Percentiles rank a stretch among this genome's conserved stretches.
phyloP scores from a whole-genome alignment of 768 basidiomycete species.

The Suillus ampliporus region DNA sequence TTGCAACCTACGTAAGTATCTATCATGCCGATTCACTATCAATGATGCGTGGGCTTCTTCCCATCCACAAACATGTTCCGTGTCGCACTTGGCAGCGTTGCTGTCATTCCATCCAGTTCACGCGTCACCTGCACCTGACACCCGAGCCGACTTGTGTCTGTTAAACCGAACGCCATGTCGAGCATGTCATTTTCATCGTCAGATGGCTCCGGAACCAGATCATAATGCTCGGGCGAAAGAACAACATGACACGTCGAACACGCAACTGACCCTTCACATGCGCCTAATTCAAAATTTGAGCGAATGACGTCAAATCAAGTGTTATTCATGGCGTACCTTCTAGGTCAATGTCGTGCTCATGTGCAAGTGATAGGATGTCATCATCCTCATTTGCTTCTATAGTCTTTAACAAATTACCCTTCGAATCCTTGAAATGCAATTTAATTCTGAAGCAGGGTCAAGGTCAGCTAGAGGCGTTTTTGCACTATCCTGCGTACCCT shows the following conservation, averaged over 20 bases:
- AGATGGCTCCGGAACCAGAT: constrained; percentile 87
- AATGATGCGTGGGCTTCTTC: constrained; percentile 59
- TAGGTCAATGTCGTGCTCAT: constrained; percentile 94
- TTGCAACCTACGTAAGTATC: not conserved
- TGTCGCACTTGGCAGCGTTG: constrained; percentile 88
- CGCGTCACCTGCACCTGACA: constrained; percentile 81
- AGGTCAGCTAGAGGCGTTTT: not conserved
- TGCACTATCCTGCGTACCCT: constrained; percentile 51
- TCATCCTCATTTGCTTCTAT: constrained; percentile 95
- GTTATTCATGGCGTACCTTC: constrained; percentile 69
- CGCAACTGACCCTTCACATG: constrained; percentile 95
- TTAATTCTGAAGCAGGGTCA: constrained; percentile 64
- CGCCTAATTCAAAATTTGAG: constrained; percentile 57
- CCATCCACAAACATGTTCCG: constrained; percentile 98
- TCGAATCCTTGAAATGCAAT: constrained; percentile 88
- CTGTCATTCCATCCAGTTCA: constrained; percentile 84
- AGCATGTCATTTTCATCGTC: constrained; percentile 99
- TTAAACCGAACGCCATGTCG: constrained; percentile 96
- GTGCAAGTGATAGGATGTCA: constrained; percentile 87
- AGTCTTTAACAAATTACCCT: constrained; percentile 82
- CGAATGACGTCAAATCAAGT: not conserved
- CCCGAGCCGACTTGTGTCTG: constrained; percentile 87
- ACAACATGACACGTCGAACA: constrained; percentile 99
- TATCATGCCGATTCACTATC: not conserved
- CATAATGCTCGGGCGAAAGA: constrained; percentile 79